Conservation (phyloP, 2,329 filamentous ascomycete species). For the Claviceps fusiformis region DNA sequence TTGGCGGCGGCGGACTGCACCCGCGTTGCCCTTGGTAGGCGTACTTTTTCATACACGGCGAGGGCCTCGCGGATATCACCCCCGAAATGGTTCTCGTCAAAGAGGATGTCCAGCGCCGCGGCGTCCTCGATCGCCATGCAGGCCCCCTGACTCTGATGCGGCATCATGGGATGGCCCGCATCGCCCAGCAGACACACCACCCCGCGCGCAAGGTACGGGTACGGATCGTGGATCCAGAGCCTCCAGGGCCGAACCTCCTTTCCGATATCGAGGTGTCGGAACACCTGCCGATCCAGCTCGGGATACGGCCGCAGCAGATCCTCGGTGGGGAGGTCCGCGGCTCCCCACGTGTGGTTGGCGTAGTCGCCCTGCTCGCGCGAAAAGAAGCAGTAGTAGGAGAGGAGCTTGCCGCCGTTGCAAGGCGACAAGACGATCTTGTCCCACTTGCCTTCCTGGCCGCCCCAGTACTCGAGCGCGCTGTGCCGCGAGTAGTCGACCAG, state of each 20-base stretch:
- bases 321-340: slow-evolving; percentile 36
- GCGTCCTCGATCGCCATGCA: slow-evolving; percentile 55
- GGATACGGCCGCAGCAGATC: slow-evolving; percentile 49
- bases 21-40: slow-evolving; percentile 38
- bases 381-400: slow-evolving; percentile 61
- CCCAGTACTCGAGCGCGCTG: slow-evolving; percentile 56
- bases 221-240: slow-evolving; percentile 47
- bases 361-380: slow-evolving; percentile 43
- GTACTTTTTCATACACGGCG: slow-evolving; percentile 35
- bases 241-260: slow-evolving; percentile 52
- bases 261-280: slow-evolving; percentile 43
- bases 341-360: slow-evolving; percentile 45
- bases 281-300: slow-evolving; percentile 43
- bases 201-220: slow-evolving; percentile 39
- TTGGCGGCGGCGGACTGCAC: slow-evolving; percentile 45
- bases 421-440: slow-evolving; percentile 61
- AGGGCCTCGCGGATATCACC: slow-evolving; percentile 35
- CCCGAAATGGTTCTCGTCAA: slow-evolving; percentile 31
- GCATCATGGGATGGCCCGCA: slow-evolving; percentile 55
- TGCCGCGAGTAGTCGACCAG: slow-evolving; percentile 49
- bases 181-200: slow-evolving; percentile 48
- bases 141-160: slow-evolving; percentile 52
- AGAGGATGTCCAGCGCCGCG: slow-evolving; percentile 49
- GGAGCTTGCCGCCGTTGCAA: slow-evolving; percentile 49
- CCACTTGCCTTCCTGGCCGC: slow-evolving; percentile 47